These are phyloP conservation scores for Spirogloea muscicola DNA, from an alignment of 139 green algal genomes.

Conservation along the genomic window DNA sequence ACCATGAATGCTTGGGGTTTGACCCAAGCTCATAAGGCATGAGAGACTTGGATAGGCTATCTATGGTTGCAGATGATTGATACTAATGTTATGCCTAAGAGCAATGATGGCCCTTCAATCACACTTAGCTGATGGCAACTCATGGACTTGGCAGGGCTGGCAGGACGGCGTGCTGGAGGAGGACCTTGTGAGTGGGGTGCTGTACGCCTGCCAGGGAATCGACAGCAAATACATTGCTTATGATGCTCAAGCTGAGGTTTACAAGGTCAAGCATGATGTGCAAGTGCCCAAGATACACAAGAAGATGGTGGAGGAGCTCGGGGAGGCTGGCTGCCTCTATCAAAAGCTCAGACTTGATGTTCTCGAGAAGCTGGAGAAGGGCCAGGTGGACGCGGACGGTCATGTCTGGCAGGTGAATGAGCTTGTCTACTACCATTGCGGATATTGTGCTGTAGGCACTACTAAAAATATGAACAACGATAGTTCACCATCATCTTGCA, in stretches of 20 bases:
- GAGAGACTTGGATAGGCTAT: too few relatives aligned
- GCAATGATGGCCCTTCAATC: too few relatives aligned
- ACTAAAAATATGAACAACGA: conserved; percentile 76
- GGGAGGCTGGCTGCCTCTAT: conserved; percentile 51
- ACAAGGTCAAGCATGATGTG: background rate
- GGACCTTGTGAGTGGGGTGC: conserved; percentile 71
- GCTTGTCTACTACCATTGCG: conserved; percentile 60
- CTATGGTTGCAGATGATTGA: too few relatives aligned
- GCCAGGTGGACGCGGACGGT: conserved; percentile 16
- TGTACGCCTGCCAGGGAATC: conserved; percentile 75
- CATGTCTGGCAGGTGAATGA: conserved; percentile 64
- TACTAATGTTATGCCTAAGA: too few relatives aligned
- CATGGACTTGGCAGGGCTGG: too few relatives aligned
- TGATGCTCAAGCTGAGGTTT: conserved; percentile 16
- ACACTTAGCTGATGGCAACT: too few relatives aligned
- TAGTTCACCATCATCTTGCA: conserved; percentile 19
- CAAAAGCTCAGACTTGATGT: conserved; percentile 1
- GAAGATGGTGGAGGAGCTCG: conserved; percentile 3
- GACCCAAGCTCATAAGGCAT: too few relatives aligned
- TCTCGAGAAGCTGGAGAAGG: background rate
- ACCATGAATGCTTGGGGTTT: too few relatives aligned
- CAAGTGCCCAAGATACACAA: background rate
- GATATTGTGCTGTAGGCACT: conserved; percentile 76
- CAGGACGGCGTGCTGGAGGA: too few relatives aligned
- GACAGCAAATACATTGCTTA: conserved; percentile 58